These are phyloP conservation scores for Populus hybrid DNA, from an alignment of 441 rosid genomes.

Conservation along the genomic window DNA sequence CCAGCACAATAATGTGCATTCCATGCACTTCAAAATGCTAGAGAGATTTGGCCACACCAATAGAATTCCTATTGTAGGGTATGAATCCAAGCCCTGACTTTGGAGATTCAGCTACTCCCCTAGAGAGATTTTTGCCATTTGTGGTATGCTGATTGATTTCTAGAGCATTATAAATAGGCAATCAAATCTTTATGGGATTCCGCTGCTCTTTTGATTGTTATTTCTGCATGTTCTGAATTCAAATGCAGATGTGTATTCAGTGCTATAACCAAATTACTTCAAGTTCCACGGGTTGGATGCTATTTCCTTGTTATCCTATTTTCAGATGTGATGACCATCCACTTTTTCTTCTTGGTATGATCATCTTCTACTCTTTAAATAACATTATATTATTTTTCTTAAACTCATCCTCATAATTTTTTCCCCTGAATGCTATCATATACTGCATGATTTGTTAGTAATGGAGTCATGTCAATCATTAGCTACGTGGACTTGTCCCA, in stretches of 20 bases:
- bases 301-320: slow-evolving; percentile 90
- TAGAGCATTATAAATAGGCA: neutral
- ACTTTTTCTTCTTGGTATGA: slow-evolving; percentile 92
- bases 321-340: slow-evolving; percentile 95
- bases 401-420: neutral
- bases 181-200: neutral
- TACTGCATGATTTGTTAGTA: neutral
- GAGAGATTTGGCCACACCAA: no score
- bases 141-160: no score
- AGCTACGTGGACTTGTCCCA: neutral
- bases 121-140: no score
- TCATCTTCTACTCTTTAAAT: neutral
- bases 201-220: neutral
- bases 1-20: neutral
- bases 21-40: neutral
- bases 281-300: slow-evolving; percentile 81
- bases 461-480: neutral
- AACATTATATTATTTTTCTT: neutral
- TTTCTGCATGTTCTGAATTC: neutral
- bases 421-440: neutral
- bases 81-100: no score
- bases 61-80: no score
- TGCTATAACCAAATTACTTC: slow-evolving; percentile 76
- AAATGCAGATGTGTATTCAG: slow-evolving; percentile 84
- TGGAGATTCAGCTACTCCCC: no score